Conservation (phyloP, 352 stramenopile genomes). For the Pythium coloratum region DNA sequence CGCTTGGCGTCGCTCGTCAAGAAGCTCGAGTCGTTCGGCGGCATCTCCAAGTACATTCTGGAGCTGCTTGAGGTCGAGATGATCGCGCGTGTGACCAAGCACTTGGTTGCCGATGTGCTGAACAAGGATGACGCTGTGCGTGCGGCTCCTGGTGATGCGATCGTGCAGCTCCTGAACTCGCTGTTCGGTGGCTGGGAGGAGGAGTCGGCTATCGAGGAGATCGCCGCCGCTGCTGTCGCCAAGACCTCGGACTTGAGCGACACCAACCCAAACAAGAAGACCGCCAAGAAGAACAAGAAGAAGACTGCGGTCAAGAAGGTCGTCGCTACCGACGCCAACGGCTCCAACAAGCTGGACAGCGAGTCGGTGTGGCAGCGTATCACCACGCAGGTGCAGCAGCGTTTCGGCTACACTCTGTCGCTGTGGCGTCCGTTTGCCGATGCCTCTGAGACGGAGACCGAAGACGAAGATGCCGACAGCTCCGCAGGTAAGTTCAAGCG, state of each 20-base stretch:
- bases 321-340: not conserved
- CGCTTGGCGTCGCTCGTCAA: slow-evolving; percentile 87
- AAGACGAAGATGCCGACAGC: slow-evolving; percentile 30
- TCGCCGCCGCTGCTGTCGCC: slow-evolving; percentile 15
- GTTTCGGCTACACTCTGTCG: slow-evolving; percentile 78
- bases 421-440: slow-evolving; percentile 58
- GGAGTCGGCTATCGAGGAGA: slow-evolving; percentile 11
- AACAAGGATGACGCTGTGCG: slow-evolving; percentile 60
- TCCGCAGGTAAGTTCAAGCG: slow-evolving; percentile 37
- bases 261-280: slow-evolving; percentile 36
- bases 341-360: slow-evolving; percentile 30
- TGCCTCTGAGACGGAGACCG: not conserved
- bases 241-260: slow-evolving; percentile 31
- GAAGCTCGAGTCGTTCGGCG: slow-evolving; percentile 84
- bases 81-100: slow-evolving; percentile 91
- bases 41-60: slow-evolving; percentile 92
- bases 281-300: slow-evolving; percentile 45
- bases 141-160: slow-evolving; percentile 64
- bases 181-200: slow-evolving; percentile 63
- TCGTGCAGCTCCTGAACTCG: slow-evolving; percentile 85
- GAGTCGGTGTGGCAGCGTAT: slow-evolving; percentile 61
- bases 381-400: slow-evolving; percentile 60
- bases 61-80: slow-evolving; percentile 97
- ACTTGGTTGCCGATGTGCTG: slow-evolving; percentile 72
- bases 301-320: slow-evolving; percentile 26